Evolutionary conservation across 1,284 basidiomycete species (phyloP), one percentile per base, ranked within the genome.

Genomic region (Cutaneotrichosporon dermatis): DNA sequence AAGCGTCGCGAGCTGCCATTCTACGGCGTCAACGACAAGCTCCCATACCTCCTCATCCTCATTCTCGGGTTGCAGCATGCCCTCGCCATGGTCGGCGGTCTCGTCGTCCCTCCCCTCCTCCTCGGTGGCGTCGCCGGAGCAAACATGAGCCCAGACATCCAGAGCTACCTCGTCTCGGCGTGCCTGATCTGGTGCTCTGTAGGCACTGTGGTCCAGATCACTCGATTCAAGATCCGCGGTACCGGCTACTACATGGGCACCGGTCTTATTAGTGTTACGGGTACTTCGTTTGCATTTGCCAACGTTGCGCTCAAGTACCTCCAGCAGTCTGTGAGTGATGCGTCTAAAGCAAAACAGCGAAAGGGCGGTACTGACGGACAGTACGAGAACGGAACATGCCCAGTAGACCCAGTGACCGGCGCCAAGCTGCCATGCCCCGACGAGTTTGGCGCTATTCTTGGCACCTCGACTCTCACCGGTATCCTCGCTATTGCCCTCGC

Each of bases 61-160:
- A 67, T 71, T 51, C 62, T 71, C 41, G 69, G 69, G 45, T 59
- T 71, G 4, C 69, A 71, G 54, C 69, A 71, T 49, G 62, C 68
- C 2, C 58, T 71, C 8, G 69, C 69, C 7, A 71, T 71, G 69
- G 68, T 68, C 15, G 69, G 68, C 9, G 68, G 69, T 52, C 59
- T 71, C 15, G 65, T 69, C 39, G 67, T 66, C 13, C 69, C 69
- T 1, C 69, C 69, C 5, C 59, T 71, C 4, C 62, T 71, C 3
- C 60, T 71, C 10, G 67, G 65, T 10, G 68, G 68, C 33, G 61
- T 61, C 6, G 65, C 69, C 5, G 68, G 68, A n/a, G 68, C 67
- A 51, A 62, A 58, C 52, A 62, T 71, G 35, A 66, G 64, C 33
- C 57, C 65, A 2, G 64, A 61, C 1, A 44, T 61, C 8, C 66